Base-by-base conservation (phyloP, 2,329 filamentous ascomycete genomes). In the Trichoderma polysporum region DNA sequence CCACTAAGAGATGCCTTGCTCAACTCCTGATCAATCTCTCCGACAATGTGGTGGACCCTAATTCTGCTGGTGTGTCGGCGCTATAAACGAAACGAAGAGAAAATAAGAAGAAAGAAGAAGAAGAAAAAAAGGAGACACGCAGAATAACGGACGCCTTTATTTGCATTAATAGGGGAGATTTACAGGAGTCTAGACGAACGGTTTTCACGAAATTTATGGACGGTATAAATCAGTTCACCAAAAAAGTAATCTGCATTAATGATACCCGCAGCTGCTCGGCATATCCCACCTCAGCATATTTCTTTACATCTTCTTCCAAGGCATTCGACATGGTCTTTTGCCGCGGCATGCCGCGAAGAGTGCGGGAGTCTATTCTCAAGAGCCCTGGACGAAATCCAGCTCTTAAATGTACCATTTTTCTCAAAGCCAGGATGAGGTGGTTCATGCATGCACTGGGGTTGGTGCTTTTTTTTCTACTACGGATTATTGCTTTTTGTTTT, bases 21-120 rank as follows among this genome's bases (percentile, higher is more conserved):
- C 95, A 98, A 80, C 88, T 99, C 9, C 85, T 98, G 68, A 96
- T 98, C 81, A 98, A 98, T 76, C 87, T 99, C 64, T 96, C 93
- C 10, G 95, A 98, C 79, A 94, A 92, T 71, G 90, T 94, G 68
- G 89, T 84, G 62, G 85, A 87, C 57, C 75, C 76, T 57, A 74
- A 73, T 68, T 75, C 76, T 37, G 72, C 74, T n/a, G 75, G 74
- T 37, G 74, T 79, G 19, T 74, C 75, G 62, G 74, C 69, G 73
- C 78, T 79, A 74, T 79, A 70, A 60, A 49, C 15, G 47, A 53
- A 45, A 37, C 19, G 12, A 66, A 59, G 70, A 57, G 31, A 31
- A 29, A 49, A 61, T 2, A 27, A 35, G 39, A 35, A 35, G 19
- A 66, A 57, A 15, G 29, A 53, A 22, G 12, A 29, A 52, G 37